Evolutionary conservation across 2,329 filamentous ascomycete genomes (phyloP).

Genomic region (Colletotrichum paranaense): DNA sequence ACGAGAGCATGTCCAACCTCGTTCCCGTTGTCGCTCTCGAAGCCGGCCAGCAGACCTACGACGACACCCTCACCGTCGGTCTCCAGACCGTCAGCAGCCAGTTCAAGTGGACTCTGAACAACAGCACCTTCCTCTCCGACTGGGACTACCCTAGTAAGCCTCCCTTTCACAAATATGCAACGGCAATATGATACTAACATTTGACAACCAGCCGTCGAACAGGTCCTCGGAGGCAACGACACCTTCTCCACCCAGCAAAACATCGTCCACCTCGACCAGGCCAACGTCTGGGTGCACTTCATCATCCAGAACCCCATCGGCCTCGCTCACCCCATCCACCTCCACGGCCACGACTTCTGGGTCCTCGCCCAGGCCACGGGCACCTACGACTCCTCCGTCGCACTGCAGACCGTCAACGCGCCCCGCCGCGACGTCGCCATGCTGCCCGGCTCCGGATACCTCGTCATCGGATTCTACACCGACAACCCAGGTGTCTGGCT

Average conservation of each 20-base stretch:
- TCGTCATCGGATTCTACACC: conserved; percentile 61
- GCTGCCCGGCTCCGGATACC: conserved; percentile 54
- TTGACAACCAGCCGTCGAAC: conserved; percentile 17
- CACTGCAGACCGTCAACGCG: conserved; percentile 51
- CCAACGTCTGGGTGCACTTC: conserved; percentile 46
- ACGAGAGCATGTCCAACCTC: conserved; percentile 46
- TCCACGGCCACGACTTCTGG: conserved; percentile 57
- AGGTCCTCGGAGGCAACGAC: conserved; percentile 36
- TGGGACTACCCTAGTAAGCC: conserved; percentile 55
- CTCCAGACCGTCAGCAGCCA: conserved; percentile 42
- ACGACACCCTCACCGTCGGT: conserved; percentile 42
- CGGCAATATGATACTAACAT: background rate
- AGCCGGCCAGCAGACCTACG: conserved; percentile 40
- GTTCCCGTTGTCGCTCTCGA: conserved; percentile 49
- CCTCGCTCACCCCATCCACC: conserved; percentile 58
- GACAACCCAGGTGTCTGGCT: conserved; percentile 62
- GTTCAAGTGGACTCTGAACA: conserved; percentile 61
- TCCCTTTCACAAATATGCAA: background rate
- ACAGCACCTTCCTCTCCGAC: conserved; percentile 56
- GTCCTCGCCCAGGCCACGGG: conserved; percentile 42
- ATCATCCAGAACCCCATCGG: conserved; percentile 45
- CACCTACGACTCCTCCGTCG: conserved; percentile 38
- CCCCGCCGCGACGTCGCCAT: conserved; percentile 64
- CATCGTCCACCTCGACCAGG: conserved; percentile 36
- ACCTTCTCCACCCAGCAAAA: conserved; percentile 39